phyloP scores from a whole-genome alignment of 2,329 filamentous ascomycete species.

The Colletotrichum echinochloae region DNA sequence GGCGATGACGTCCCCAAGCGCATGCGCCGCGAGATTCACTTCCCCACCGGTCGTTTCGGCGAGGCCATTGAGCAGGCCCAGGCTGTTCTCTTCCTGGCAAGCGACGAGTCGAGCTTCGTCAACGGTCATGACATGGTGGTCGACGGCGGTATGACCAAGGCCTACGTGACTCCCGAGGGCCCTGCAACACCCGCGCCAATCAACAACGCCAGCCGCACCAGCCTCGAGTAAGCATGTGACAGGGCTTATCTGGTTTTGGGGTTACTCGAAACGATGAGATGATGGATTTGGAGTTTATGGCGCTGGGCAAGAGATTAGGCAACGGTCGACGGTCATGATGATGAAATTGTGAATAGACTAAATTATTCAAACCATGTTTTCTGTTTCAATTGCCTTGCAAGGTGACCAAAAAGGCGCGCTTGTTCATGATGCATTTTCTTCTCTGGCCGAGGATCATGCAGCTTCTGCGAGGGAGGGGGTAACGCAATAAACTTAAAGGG shows the following conservation, averaged over 20 bases:
- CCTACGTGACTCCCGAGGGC: slow-evolving; percentile 80
- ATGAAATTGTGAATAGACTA: slow-evolving; percentile 34
- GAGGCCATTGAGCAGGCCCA: slow-evolving; percentile 96
- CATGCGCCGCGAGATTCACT: slow-evolving; percentile 85
- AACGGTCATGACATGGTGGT: slow-evolving; percentile 94
- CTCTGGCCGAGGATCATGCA: background rate
- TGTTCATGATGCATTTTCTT: background rate
- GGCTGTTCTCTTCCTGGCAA: slow-evolving; percentile 87
- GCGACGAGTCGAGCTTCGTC: slow-evolving; percentile 89
- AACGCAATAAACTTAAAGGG: background rate
- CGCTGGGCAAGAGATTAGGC: slow-evolving; percentile 26
- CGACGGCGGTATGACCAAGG: slow-evolving; percentile 95
- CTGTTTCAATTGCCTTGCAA: background rate
- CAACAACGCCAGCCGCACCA: slow-evolving; percentile 64
- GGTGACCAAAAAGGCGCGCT: no score
- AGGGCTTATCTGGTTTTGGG: slow-evolving; percentile 1
- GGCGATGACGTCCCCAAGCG: slow-evolving; percentile 88
- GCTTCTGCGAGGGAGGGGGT: background rate
- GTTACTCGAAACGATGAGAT: slow-evolving; percentile 6
- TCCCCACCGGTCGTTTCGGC: slow-evolving; percentile 88
- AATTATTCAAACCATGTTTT: background rate
- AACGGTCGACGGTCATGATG: slow-evolving; percentile 26
- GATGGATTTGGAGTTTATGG: slow-evolving; percentile 36
- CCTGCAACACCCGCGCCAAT: slow-evolving; percentile 63
- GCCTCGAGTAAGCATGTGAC: slow-evolving; percentile 21